phyloP scores from a whole-genome alignment of 176 grass and related monocot species.

The Oropetium thomaeum region DNA sequence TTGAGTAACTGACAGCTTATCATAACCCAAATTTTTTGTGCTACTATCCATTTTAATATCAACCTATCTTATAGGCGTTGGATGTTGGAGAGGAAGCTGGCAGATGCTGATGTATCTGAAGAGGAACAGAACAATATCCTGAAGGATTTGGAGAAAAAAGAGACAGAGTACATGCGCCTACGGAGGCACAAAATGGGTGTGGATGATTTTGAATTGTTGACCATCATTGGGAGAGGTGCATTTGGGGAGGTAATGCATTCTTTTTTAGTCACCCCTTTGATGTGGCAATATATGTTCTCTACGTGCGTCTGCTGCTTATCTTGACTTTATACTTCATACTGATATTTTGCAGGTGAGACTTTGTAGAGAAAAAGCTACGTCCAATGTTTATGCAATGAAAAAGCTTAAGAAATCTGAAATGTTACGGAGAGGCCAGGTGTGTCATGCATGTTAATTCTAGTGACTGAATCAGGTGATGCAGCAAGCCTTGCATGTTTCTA shows the following conservation, averaged over 20 bases:
- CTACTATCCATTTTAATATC: neutral
- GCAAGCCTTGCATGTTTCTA: constrained; percentile 5
- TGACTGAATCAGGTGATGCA: neutral
- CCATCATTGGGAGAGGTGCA: constrained; percentile 75
- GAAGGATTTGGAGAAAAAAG: constrained; percentile 68
- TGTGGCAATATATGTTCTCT: constrained; percentile 13
- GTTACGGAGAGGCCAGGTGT: constrained; percentile 81
- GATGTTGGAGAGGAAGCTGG: constrained; percentile 69
- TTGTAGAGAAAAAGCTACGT: constrained; percentile 64
- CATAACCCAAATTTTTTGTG: no score
- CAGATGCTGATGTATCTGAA: constrained; percentile 70
- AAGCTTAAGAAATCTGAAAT: constrained; percentile 86
- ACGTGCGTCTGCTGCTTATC: neutral
- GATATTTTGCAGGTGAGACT: constrained; percentile 63
- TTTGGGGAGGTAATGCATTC: constrained; percentile 63
- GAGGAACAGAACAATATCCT: constrained; percentile 66
- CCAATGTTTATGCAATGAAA: constrained; percentile 79
- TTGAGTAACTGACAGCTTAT: no score
- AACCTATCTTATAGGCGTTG: constrained; percentile 41
- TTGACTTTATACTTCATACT: constrained; percentile 14
- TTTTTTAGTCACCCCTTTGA: neutral
- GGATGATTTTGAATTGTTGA: constrained; percentile 82
- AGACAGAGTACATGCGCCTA: constrained; percentile 71
- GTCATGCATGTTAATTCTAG: constrained; percentile 16
- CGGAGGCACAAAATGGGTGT: constrained; percentile 75